Conservation (phyloP, 495 filamentous ascomycete species). For the Trichoderma reesei region DNA sequence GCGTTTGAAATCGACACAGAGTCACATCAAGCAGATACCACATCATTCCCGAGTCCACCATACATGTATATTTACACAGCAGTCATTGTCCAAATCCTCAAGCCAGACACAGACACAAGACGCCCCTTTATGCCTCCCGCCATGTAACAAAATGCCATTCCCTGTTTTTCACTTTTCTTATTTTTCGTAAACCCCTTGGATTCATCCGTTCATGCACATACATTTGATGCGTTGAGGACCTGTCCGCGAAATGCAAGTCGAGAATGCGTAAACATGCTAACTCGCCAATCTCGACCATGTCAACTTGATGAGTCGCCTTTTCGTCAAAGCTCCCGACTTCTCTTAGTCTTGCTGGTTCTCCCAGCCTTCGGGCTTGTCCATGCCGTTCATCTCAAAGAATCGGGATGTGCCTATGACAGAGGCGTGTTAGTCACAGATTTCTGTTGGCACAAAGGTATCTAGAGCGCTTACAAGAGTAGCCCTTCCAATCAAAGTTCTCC, state of each 20-base stretch:
- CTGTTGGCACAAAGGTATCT: background rate
- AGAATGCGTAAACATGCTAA: background rate
- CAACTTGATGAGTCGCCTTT: background rate
- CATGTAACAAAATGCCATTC: background rate
- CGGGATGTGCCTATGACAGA: conserved; percentile 53
- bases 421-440: conserved; percentile 9
- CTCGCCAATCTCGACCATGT: background rate
- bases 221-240: background rate
- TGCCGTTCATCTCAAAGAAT: conserved; percentile 71
- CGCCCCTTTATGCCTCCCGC: conserved; percentile 1
- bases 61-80: background rate
- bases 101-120: background rate
- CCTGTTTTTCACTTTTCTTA: background rate
- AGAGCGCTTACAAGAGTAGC: conserved; percentile 71
- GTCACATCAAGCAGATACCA: background rate
- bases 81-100: conserved; percentile 9
- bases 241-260: background rate
- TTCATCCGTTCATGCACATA: conserved; percentile 2
- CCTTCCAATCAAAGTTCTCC: conserved; percentile 98
- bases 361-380: conserved; percentile 74
- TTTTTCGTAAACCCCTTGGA: background rate
- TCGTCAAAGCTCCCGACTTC: background rate
- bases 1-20: background rate
- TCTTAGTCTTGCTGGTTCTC: conserved; percentile 54
- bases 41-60: background rate